phyloP scores from a whole-genome alignment of 1,284 basidiomycete species.

The Ustilago vetiveriae region DNA sequence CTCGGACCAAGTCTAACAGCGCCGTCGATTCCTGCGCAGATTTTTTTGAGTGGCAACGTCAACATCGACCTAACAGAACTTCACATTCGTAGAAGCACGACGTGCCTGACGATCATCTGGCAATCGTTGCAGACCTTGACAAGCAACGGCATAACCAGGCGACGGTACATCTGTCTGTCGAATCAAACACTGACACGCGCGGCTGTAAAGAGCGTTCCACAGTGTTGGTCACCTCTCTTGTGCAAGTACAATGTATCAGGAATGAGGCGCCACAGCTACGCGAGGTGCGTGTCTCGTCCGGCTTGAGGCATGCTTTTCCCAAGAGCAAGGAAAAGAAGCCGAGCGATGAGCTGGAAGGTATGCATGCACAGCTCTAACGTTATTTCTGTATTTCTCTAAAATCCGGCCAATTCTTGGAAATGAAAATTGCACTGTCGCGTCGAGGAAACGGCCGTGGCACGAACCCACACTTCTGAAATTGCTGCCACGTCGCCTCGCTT shows the following conservation, averaged over 20 bases:
- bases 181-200: neutral
- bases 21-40: no score
- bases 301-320: conserved; percentile 5
- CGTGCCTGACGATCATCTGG: no score
- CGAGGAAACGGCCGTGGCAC: no score
- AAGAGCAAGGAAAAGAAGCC: no score
- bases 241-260: no score
- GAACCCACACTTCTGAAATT: neutral
- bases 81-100: no score
- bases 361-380: neutral
- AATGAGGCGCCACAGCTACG: conserved; percentile 3
- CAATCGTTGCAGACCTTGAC: no score
- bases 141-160: no score
- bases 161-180: neutral
- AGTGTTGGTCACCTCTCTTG: conserved; percentile 7
- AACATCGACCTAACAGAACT: no score
- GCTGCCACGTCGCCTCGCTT: neutral
- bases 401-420: conserved; percentile 3
- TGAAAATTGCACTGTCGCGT: no score
- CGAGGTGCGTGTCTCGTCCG: conserved; percentile 10
- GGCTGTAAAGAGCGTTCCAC: neutral
- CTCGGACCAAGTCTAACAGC: neutral
- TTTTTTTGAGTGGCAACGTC: no score
- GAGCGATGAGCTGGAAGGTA: conserved; percentile 12
- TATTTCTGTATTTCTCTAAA: conserved; percentile 7